Evolutionary conservation across 192 early-diverging fungal genomes (phyloP), one percentile per base, ranked within the genome.

Genomic region (Jimgerdemannia flammicorona): DNA sequence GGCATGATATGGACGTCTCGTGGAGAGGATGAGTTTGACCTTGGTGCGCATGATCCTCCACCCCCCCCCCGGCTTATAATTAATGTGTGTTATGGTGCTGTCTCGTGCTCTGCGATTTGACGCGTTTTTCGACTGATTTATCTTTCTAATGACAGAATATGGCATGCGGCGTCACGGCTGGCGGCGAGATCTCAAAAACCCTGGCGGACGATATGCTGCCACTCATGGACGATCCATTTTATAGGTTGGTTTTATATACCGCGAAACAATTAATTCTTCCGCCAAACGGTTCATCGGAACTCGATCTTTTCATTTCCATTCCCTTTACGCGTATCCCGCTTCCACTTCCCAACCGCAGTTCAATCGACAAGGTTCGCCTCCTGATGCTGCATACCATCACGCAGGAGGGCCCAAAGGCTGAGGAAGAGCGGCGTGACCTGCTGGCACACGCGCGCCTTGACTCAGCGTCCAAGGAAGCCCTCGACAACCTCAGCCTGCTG

Each of bases 351-450:
- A 39, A 10, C 66, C 14, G 40, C 43, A 83, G 75, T n/a, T 70
- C 84, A 0, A 79, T 83, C 73, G 92, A 95, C 77, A 96, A 95
- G 79, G 79, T 92, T 3, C 87, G 95, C 3, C 71, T 95, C 39
- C 84, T 96, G 44, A 94, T 95, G 86, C 73, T 94, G 6, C 95
- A 95, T 71, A 91, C 93, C 39, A 93, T 95, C 66, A 90, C 75
- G 66, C 76, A 91, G 19, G 87, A 92, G 72, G 89, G 90, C n/a
- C 93, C 93, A 19, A 87, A 94, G 18, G 84, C 87, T 43, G 92
- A 93, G 65, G 89, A 89, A 42, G 94, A 96, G 74, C 82, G 91
- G 11, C 87, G 92, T 4, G 88, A 90, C 66, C 75, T 96, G 18
- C 75, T 95, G 59, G 88, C 87, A 20, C 89, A 89, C 70, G 91